Conservation (phyloP, 352 stramenopile genomes). For the Pelagophyceae sp. region DNA sequence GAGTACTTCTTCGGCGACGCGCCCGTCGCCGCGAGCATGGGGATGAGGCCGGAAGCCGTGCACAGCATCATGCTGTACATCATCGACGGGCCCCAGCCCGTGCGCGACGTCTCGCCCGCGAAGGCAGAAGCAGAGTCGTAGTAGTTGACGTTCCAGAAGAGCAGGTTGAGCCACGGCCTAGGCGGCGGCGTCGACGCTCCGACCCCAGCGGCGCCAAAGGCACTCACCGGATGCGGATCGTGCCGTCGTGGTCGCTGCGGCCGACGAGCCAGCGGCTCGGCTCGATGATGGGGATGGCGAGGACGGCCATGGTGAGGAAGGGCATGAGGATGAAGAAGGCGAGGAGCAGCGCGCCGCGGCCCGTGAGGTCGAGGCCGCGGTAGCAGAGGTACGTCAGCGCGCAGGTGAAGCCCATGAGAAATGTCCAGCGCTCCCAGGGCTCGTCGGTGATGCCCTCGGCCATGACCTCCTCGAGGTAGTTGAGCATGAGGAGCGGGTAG, state of each 20-base stretch:
- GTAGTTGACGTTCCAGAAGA: conserved; percentile 93
- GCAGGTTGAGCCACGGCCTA: conserved; percentile 79
- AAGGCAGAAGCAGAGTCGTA: conserved; percentile 83
- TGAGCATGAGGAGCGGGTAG: conserved; percentile 70
- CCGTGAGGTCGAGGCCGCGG: conserved; percentile 69
- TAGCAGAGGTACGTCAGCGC: conserved; percentile 59
- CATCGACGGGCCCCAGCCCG: conserved; percentile 73
- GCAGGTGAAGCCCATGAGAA: conserved; percentile 41
- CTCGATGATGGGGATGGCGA: conserved; percentile 51
- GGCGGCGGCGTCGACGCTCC: too few species aligned
- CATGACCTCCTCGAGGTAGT: conserved; percentile 44
- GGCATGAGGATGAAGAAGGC: conserved; percentile 73
- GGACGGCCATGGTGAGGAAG: conserved; percentile 73
- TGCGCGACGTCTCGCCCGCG: conserved; percentile 73
- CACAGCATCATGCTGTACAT: conserved; percentile 66
- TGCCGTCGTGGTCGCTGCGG: conserved; percentile 44
- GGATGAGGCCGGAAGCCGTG: conserved; percentile 71
- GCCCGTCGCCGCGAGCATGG: conserved; percentile 71
- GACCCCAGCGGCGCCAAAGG: too few species aligned
- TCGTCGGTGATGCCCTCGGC: conserved; percentile 21
- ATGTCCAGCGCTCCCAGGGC: conserved; percentile 26
- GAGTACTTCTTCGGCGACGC: conserved; percentile 62
- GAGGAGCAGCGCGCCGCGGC: conserved; percentile 65
- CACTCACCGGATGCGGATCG: conserved; percentile 8
- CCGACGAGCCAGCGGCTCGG: conserved; percentile 51